A percentile compares a stretch with the other conserved stretches of the same genome.
phyloP scores from a whole-genome alignment of 2,329 filamentous ascomycete species.

The Trichoderma sp. region DNA sequence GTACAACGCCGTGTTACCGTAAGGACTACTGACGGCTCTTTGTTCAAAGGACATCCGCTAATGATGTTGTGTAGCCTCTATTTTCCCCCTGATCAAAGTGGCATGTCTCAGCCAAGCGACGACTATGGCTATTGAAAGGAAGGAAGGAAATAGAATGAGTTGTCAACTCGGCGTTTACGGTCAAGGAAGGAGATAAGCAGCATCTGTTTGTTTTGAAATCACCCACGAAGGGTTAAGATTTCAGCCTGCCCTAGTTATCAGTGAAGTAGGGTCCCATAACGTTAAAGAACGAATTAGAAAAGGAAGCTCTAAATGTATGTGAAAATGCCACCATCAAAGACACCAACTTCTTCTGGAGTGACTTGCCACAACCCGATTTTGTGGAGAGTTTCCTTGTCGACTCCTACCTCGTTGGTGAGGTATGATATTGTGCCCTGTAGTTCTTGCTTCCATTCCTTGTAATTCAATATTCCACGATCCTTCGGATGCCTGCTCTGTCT shows the following conservation, averaged over 20 bases:
- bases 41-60: not conserved
- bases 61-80: not conserved
- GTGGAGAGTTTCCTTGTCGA: not conserved
- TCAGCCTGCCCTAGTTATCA: too few species aligned
- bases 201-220: too few species aligned
- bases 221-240: too few species aligned
- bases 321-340: fast-evolving
- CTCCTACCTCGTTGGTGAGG: not conserved
- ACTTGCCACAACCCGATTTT: not conserved
- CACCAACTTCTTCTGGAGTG: not conserved
- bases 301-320: not conserved
- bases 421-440: not conserved
- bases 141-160: not conserved
- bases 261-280: too few species aligned
- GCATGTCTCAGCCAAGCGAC: not conserved
- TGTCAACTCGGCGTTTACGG: not conserved
- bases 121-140: not conserved
- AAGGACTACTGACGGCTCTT: conserved; percentile 20
- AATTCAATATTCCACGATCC: too few species aligned
- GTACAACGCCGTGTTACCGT: conserved; percentile 73
- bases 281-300: too few species aligned
- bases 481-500: not conserved
- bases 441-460: not conserved
- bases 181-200: not conserved
- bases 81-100: not conserved